These are phyloP conservation scores for Hylodesmum podocarpum DNA, from an alignment of 306 rosid genomes.

Conservation along the genomic window DNA sequence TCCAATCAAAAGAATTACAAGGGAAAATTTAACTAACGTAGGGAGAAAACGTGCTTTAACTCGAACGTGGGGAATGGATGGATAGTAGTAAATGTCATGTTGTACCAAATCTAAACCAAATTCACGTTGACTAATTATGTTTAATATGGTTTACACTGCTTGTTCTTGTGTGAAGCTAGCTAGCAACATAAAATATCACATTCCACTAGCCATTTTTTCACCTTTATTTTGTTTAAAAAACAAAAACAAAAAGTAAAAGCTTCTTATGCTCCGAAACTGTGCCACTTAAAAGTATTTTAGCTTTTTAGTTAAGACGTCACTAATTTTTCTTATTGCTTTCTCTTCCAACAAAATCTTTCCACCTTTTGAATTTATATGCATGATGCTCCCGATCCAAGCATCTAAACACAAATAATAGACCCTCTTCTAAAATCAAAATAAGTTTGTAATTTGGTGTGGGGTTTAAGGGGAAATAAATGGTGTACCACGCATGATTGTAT, in stretches of 20 bases:
- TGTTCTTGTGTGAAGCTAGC: not conserved
- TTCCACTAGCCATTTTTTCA: not conserved
- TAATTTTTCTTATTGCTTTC: constrained; percentile 28
- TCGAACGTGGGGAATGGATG: not conserved
- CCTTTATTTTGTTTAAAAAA: not conserved
- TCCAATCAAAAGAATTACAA: too few relatives aligned
- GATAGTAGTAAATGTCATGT: not conserved
- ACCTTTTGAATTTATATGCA: constrained; percentile 51
- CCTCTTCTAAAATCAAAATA: not conserved
- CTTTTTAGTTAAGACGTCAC: constrained; percentile 45
- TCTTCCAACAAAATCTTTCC: not conserved
- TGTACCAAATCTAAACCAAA: not conserved
- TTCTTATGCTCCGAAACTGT: constrained; percentile 14
- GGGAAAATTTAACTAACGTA: too few relatives aligned
- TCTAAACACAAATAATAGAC: not conserved
- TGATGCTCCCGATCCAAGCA: not conserved
- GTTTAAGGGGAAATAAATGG: not conserved
- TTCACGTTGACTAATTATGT: not conserved
- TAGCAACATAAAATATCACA: not conserved
- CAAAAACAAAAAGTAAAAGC: not conserved
- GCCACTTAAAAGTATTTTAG: constrained; percentile 41
- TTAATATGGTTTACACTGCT: not conserved
- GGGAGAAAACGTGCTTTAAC: too few relatives aligned
- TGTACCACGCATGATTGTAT: constrained; percentile 40
- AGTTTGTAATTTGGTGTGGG: not conserved